Evolutionary conservation across 805 yeast species (phyloP).

Genomic region (Zygosaccharomyces rouxii): DNA sequence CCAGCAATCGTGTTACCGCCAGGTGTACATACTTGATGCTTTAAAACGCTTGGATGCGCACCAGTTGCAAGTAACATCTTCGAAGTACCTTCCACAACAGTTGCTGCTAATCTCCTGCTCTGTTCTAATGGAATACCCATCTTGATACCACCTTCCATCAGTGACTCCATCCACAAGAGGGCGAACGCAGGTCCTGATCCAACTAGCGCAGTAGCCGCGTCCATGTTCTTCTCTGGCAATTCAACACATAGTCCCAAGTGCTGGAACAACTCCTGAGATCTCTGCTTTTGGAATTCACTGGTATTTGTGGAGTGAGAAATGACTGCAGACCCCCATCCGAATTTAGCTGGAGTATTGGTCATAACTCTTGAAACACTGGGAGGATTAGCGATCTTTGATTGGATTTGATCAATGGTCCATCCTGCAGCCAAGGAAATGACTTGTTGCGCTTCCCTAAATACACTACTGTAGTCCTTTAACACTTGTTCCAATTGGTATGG

Average conservation of each 20-base stretch:
- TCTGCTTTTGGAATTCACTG: slow-evolving; percentile 35
- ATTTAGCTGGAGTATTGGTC: slow-evolving; percentile 96
- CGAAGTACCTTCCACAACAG: slow-evolving; percentile 91
- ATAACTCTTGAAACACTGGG: slow-evolving; percentile 79
- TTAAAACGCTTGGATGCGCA: slow-evolving; percentile 82
- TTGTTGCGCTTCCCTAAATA: slow-evolving; percentile 48
- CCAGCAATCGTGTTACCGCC: slow-evolving; percentile 99
- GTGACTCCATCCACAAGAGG: slow-evolving; percentile 79
- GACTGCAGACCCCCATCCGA: slow-evolving; percentile 91
- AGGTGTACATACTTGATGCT: slow-evolving; percentile 89
- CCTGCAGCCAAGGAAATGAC: slow-evolving; percentile 89
- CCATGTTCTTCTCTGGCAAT: slow-evolving; percentile 89
- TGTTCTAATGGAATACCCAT: slow-evolving; percentile 88
- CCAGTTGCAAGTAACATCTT: slow-evolving; percentile 81
- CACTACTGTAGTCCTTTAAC: slow-evolving; percentile 44
- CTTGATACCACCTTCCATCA: slow-evolving; percentile 90
- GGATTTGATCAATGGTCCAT: slow-evolving; percentile 71
- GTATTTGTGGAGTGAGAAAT: slow-evolving; percentile 66
- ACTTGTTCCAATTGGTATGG: slow-evolving; percentile 73
- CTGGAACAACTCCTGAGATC: slow-evolving; percentile 43
- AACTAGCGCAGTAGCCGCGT: slow-evolving; percentile 89
- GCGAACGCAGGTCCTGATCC: slow-evolving; percentile 98
- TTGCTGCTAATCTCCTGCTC: slow-evolving; percentile 83
- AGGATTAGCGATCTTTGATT: slow-evolving; percentile 32
- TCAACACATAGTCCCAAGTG: slow-evolving; percentile 61